These are phyloP conservation scores for Exophiala bonariae DNA, from an alignment of 2,329 filamentous ascomycete species.

Conservation along the genomic window DNA sequence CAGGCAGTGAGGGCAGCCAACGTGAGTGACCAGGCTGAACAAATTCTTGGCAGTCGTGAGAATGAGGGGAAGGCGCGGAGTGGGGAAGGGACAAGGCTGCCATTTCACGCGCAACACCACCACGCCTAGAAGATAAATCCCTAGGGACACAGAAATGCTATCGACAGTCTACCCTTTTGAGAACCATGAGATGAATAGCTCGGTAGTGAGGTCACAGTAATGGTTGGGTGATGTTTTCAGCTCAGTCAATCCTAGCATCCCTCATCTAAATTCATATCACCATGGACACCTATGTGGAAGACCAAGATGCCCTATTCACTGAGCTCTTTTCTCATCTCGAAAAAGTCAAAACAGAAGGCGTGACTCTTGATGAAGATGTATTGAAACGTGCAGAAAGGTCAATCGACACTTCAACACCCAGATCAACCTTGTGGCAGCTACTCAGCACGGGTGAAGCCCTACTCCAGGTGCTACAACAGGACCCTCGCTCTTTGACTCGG, in stretches of 20 bases:
- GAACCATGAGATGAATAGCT: no score
- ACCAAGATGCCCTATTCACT: constrained; percentile 21
- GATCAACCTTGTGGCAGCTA: constrained; percentile 21
- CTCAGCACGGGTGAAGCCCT: constrained; percentile 22
- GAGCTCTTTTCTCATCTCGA: constrained; percentile 26
- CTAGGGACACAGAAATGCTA: no score
- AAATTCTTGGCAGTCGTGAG: background rate
- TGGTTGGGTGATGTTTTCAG: no score
- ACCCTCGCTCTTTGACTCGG: constrained; percentile 56
- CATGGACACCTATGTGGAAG: constrained; percentile 26
- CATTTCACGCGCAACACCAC: background rate
- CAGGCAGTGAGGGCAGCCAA: no score
- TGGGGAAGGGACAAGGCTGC: constrained; percentile 7
- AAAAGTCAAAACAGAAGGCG: constrained; percentile 16
- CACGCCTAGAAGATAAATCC: background rate
- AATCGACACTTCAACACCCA: constrained; percentile 23
- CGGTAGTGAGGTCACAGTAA: no score
- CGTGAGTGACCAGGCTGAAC: no score
- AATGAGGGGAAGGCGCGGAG: no score
- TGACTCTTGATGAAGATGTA: constrained; percentile 24
- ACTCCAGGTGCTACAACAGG: constrained; percentile 49
- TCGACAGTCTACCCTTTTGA: no score
- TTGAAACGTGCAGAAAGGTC: constrained; percentile 25
- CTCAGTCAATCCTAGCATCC: no score
- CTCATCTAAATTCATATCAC: constrained; percentile 59